Percentiles rank a stretch among this genome's conserved stretches.
Conservation (phyloP, 768 basidiomycete genomes). For the Daedalea quercina region DNA sequence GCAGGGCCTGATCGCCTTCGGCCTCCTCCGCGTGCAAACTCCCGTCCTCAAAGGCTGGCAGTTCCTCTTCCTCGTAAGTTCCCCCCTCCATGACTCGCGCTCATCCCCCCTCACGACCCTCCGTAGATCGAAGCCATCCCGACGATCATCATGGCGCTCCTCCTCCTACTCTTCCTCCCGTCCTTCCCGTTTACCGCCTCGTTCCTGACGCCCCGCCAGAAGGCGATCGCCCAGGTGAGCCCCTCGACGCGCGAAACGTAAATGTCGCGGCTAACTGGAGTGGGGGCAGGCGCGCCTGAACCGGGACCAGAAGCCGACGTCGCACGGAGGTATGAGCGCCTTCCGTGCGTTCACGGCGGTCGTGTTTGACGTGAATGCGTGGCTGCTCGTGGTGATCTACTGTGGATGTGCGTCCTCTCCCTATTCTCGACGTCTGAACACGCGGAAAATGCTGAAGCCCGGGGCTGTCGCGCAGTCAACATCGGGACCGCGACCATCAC, state of each 20-base stretch:
- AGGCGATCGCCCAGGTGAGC: slow-evolving; percentile 51
- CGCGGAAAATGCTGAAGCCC: neutral
- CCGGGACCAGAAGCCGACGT: slow-evolving; percentile 48
- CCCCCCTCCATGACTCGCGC: neutral
- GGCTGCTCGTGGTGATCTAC: slow-evolving; percentile 45
- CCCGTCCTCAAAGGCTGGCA: slow-evolving; percentile 45
- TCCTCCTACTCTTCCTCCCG: slow-evolving; percentile 44
- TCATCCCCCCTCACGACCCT: neutral
- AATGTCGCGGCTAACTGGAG: too few species aligned
- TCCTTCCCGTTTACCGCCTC: slow-evolving; percentile 49
- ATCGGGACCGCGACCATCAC: slow-evolving; percentile 50
- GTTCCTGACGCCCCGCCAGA: slow-evolving; percentile 45
- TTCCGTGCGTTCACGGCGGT: slow-evolving; percentile 52
- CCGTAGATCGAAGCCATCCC: slow-evolving; percentile 49
- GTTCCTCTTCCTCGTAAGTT: slow-evolving; percentile 45
- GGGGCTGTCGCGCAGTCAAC: slow-evolving; percentile 32
- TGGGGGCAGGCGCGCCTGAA: slow-evolving; percentile 47
- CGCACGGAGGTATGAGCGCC: slow-evolving; percentile 51
- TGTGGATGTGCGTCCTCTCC: slow-evolving; percentile 38
- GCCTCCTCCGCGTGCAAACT: slow-evolving; percentile 45
- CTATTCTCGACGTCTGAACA: neutral
- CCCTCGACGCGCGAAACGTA: slow-evolving; percentile 48
- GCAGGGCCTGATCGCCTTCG: slow-evolving; percentile 51
- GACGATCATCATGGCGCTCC: slow-evolving; percentile 43
- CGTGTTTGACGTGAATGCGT: slow-evolving; percentile 41